phyloP scores from a whole-genome alignment of 2,329 filamentous ascomycete genomes.

The Colletotrichum sp. region DNA sequence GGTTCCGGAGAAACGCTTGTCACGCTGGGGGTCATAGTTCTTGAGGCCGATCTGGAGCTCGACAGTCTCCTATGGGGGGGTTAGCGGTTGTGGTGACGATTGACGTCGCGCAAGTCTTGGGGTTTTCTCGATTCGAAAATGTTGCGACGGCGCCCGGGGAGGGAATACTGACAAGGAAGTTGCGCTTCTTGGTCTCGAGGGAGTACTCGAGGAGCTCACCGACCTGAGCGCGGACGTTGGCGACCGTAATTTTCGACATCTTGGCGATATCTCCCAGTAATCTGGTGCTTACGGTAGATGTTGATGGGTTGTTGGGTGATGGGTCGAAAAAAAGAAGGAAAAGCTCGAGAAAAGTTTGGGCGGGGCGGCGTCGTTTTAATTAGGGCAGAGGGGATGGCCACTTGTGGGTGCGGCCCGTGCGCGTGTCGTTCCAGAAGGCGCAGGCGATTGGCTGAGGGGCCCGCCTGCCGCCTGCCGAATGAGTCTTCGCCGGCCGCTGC shows the following conservation, averaged over 20 bases:
- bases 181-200: constrained; percentile 93
- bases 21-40: constrained; percentile 99
- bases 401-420: constrained; percentile 15
- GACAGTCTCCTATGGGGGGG: constrained; percentile 66
- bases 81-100: constrained; percentile 49
- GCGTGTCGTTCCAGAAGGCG: neutral
- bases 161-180: constrained; percentile 72
- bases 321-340: neutral
- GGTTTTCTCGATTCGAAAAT: neutral
- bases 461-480: neutral
- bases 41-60: constrained; percentile 92
- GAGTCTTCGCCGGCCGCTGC: constrained; percentile 4
- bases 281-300: constrained; percentile 25
- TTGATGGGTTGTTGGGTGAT: constrained; percentile 5
- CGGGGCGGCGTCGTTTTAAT: constrained; percentile 16
- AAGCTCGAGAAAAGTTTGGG: neutral
- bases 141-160: constrained; percentile 56
- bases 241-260: constrained; percentile 72
- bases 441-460: constrained; percentile 9
- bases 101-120: neutral
- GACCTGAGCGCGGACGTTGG: constrained; percentile 96
- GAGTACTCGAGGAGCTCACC: constrained; percentile 95
- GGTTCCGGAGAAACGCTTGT: constrained; percentile 99
- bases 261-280: constrained; percentile 25
- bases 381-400: constrained; percentile 1